phyloP scores from a whole-genome alignment of 2,329 filamentous ascomycete species.

The Chaetomiaceae sp. region DNA sequence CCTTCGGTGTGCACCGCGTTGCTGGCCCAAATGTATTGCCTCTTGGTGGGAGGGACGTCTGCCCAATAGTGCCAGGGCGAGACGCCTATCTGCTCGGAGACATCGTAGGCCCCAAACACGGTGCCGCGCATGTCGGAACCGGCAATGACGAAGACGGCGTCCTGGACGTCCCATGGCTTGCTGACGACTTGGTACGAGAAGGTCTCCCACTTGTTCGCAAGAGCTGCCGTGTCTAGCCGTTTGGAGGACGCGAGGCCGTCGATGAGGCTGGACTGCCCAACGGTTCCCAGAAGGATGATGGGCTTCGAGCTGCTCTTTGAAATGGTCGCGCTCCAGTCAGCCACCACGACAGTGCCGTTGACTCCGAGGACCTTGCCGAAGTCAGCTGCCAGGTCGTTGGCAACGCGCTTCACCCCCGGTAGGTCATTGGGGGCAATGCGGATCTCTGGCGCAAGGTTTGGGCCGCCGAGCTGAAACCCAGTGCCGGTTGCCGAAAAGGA shows the following conservation, averaged over 20 bases:
- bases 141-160: slow-evolving; percentile 46
- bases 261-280: slow-evolving; percentile 48
- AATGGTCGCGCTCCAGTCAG: slow-evolving; percentile 12
- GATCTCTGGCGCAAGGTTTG: too few species aligned
- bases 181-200: slow-evolving; percentile 44
- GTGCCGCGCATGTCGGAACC: slow-evolving; percentile 54
- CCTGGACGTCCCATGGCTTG: slow-evolving; percentile 26
- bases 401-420: too few species aligned
- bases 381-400: slow-evolving; percentile 25
- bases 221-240: slow-evolving; percentile 43
- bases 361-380: slow-evolving; percentile 19
- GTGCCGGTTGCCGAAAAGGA: too few species aligned
- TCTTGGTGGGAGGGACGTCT: slow-evolving; percentile 46
- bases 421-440: too few species aligned
- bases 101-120: slow-evolving; percentile 54
- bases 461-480: too few species aligned
- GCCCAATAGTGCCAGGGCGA: slow-evolving; percentile 59
- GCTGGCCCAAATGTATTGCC: slow-evolving; percentile 44
- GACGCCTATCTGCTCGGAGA: slow-evolving; percentile 57
- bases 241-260: slow-evolving; percentile 41
- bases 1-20: slow-evolving; percentile 41
- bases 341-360: slow-evolving; percentile 18
- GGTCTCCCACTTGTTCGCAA: slow-evolving; percentile 52
- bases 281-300: slow-evolving; percentile 48
- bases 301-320: slow-evolving; percentile 13